Conservation (phyloP, 768 basidiomycete genomes). For the Tricholoma terreum region DNA sequence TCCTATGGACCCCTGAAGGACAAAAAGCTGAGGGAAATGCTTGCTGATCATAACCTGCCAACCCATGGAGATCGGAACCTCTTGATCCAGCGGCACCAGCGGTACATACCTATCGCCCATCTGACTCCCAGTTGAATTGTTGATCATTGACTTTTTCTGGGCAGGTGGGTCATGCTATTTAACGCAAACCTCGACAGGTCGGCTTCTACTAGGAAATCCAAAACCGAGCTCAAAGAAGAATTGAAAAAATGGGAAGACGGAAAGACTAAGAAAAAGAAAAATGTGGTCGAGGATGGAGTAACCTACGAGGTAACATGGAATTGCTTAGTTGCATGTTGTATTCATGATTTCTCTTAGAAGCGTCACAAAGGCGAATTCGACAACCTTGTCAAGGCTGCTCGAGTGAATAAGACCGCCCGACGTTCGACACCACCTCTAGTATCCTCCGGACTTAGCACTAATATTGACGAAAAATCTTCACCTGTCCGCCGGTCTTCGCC, state of each 20-base stretch:
- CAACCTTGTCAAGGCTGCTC: conserved; percentile 35
- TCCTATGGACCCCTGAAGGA: conserved; percentile 66
- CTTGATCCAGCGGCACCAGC: conserved; percentile 57
- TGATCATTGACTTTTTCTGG: not conserved
- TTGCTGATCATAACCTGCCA: conserved; percentile 49
- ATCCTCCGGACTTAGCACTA: conserved; percentile 13
- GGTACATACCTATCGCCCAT: conserved; percentile 33
- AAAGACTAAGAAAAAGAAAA: conserved; percentile 38
- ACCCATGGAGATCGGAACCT: conserved; percentile 48
- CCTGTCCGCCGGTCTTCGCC: not conserved
- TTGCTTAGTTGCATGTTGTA: not conserved
- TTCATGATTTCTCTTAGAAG: conserved; percentile 26
- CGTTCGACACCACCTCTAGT: not conserved
- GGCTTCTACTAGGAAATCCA: conserved; percentile 39
- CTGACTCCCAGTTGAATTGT: not conserved
- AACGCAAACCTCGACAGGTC: conserved; percentile 71
- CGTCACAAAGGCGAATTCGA: conserved; percentile 39
- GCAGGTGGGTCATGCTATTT: conserved; percentile 66
- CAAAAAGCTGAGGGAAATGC: conserved; percentile 53
- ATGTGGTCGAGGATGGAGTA: conserved; percentile 34
- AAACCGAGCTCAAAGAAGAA: conserved; percentile 46
- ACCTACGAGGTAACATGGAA: conserved; percentile 36
- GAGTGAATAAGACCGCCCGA: conserved; percentile 18
- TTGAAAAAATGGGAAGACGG: conserved; percentile 59
- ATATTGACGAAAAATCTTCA: not conserved